Evolutionary conservation across 2,329 filamentous ascomycete genomes (phyloP).

Genomic region (Exophiala lecanii-corni): DNA sequence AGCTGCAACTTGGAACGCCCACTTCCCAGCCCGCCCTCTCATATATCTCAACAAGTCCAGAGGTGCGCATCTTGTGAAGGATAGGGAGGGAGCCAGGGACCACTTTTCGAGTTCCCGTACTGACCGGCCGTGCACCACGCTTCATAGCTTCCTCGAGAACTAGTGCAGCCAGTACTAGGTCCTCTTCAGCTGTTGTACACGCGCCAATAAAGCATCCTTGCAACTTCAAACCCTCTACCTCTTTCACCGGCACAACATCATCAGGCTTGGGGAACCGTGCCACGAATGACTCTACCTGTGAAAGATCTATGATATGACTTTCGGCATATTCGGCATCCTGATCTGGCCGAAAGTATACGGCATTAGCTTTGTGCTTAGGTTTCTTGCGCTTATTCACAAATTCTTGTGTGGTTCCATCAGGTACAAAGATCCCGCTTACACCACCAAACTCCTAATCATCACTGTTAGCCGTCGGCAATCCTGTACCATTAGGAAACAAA

Average conservation of each 20-base stretch:
- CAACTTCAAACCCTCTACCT: constrained; percentile 30
- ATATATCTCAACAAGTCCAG: constrained; percentile 37
- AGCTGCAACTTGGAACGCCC: constrained; percentile 41
- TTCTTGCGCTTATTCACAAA: constrained; percentile 34
- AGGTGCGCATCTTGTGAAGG: constrained; percentile 31
- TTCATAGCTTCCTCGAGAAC: constrained; percentile 38
- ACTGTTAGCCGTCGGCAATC: not conserved
- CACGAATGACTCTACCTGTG: constrained; percentile 35
- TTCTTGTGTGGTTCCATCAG: constrained; percentile 35
- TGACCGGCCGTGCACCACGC: constrained; percentile 28
- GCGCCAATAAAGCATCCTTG: constrained; percentile 46
- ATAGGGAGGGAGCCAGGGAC: constrained; percentile 41
- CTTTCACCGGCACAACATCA: constrained; percentile 39
- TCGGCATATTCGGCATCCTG: constrained; percentile 37
- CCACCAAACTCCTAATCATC: constrained; percentile 38
- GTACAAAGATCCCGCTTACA: constrained; percentile 41
- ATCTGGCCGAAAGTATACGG: constrained; percentile 39
- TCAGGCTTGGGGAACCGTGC: constrained; percentile 42
- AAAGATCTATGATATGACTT: constrained; percentile 36
- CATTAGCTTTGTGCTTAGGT: constrained; percentile 30
- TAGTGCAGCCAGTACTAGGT: constrained; percentile 40
- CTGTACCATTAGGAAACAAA: constrained; percentile 2
- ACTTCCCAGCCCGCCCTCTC: constrained; percentile 39
- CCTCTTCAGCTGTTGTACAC: constrained; percentile 45
- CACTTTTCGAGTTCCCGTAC: constrained; percentile 35